Evolutionary conservation across 345 rosid species (phyloP), one percentile per base, ranked within the genome.

Genomic region (Rhodamnia rubescens): DNA sequence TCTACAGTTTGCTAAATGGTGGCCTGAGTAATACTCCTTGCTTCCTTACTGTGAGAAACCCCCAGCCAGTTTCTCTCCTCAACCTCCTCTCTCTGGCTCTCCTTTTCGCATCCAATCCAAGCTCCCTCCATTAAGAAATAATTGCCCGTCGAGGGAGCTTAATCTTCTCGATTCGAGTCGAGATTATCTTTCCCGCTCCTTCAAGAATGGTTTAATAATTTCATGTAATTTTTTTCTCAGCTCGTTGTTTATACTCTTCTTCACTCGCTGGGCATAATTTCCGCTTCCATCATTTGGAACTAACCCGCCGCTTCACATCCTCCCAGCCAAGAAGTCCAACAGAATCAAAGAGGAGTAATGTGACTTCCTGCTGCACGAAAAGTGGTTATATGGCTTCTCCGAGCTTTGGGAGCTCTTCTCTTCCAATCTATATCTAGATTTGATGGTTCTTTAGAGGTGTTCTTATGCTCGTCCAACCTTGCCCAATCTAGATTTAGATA

Each of bases 201-300:
- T 7, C 12, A 0, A 8, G 69, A 58, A 7, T 11, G 27, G n/a
- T n/a, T 58, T 58, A 1, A n/a, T 12, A 15, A 24, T 57, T 26
- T 57, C 7, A 57, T 26, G 2, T 26, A 24, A 0, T 0, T 4
- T n/a, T n/a, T n/a, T n/a, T n/a, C n/a, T n/a, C n/a, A n/a, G n/a
- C n/a, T n/a, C n/a, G n/a, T n/a, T n/a, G n/a, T n/a, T n/a, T n/a
- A n/a, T n/a, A n/a, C n/a, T n/a, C n/a, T n/a, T n/a, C n/a, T n/a
- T n/a, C n/a, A n/a, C 32, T n/a, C 4, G 8, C 69, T 58, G 2
- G 69, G 32, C 4, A 1, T n/a, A 58, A 26, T 58, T 58, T 26
- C 27, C 0, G 1, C 69, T 58, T 10, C 61, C 7, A 57, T 57
- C 27, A 7, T 58, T n/a, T 12, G 32, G 16, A 3, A 58, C 27